Conservation (phyloP, 2,329 filamentous ascomycete genomes). For the Hypomyces rosellus region DNA sequence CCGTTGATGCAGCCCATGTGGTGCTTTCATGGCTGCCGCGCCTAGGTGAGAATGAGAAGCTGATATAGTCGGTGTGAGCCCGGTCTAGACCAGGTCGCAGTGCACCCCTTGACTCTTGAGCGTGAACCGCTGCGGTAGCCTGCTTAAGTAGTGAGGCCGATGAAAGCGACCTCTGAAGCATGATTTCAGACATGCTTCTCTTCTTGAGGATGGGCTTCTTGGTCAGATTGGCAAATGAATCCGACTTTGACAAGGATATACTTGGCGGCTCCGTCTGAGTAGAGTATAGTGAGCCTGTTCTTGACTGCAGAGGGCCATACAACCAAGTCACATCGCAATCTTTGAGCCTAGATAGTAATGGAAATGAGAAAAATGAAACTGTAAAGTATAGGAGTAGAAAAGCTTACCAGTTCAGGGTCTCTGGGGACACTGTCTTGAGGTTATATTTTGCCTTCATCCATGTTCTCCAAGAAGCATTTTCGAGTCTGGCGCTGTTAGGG, state of each 20-base stretch:
- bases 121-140: conserved; percentile 77
- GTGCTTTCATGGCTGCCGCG: conserved; percentile 57
- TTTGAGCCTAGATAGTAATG: conserved; percentile 64
- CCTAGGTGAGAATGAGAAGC: conserved; percentile 56
- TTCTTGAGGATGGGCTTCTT: conserved; percentile 96
- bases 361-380: conserved; percentile 20
- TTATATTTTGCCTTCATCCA: conserved; percentile 92
- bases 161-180: conserved; percentile 83
- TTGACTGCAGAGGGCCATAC: conserved; percentile 84
- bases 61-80: conserved; percentile 62
- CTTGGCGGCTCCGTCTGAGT: conserved; percentile 36
- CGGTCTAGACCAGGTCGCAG: conserved; percentile 53
- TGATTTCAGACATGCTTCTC: conserved; percentile 90
- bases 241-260: conserved; percentile 43
- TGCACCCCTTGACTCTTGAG: conserved; percentile 59
- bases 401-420: conserved; percentile 83
- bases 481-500: conserved; percentile 72
- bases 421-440: conserved; percentile 80
- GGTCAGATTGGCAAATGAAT: conserved; percentile 57
- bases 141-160: conserved; percentile 85
- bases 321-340: conserved; percentile 97
- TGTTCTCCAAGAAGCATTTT: conserved; percentile 95
- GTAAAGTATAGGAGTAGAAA: conserved; percentile 2
- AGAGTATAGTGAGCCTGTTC: conserved; percentile 49
- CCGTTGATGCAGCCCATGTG: conserved; percentile 54